Conservation (phyloP, 495 filamentous ascomycete genomes). For the Neurospora sp. region DNA sequence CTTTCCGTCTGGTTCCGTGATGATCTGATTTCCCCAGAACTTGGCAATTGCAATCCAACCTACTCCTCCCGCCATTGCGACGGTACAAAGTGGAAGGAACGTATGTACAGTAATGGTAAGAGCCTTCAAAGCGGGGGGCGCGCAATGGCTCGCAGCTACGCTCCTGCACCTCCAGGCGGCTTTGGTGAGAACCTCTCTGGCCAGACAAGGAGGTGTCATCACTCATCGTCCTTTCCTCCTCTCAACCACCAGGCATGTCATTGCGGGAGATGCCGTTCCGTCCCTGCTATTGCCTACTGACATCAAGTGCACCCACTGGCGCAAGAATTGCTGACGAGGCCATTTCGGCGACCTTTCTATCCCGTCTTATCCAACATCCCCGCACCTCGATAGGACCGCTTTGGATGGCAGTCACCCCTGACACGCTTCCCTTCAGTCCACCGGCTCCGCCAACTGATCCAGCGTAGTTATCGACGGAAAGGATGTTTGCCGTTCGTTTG, state of each 20-base stretch:
- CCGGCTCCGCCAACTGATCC: background rate
- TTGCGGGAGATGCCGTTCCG: background rate
- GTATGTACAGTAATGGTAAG: background rate
- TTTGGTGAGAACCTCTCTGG: background rate
- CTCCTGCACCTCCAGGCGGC: background rate
- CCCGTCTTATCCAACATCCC: background rate
- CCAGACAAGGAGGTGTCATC: background rate
- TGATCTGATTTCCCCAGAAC: background rate
- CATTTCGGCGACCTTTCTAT: background rate
- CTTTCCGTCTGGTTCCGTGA: background rate
- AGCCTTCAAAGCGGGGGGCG: background rate
- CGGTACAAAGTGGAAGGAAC: background rate
- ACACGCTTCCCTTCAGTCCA: background rate
- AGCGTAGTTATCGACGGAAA: background rate
- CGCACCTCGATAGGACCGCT: background rate
- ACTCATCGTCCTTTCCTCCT: background rate
- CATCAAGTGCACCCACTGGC: background rate
- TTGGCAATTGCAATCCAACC: background rate
- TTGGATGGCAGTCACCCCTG: background rate
- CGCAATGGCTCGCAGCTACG: background rate
- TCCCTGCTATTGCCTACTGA: background rate
- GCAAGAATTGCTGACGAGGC: background rate
- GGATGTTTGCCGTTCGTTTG: background rate
- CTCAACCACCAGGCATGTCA: background rate
- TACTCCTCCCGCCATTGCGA: background rate